Base-by-base conservation (phyloP, 352 stramenopile species). In the Stephanocyclus meneghinianus region DNA sequence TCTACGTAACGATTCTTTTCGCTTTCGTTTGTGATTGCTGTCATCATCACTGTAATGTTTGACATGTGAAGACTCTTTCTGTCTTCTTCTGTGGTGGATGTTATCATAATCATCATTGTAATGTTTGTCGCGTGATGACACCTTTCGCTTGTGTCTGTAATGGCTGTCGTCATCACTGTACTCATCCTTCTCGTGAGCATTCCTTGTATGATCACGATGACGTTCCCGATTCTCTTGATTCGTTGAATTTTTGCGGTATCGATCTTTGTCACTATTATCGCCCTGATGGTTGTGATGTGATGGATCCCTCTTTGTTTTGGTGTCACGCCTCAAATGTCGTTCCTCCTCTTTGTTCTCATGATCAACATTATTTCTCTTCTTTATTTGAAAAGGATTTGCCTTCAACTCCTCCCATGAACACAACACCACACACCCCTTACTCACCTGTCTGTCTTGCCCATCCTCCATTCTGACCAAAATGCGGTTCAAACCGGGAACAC, bases 401-500 rank as follows among this genome's bases (percentile, higher is more conserved):
- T 91, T 67, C 37, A 94, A 76, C 29, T 92, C 84, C 3, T 73
- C 56, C 70, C 87, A 81, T 18, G 71, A 75, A 45, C 90, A 71
- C 16, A 94, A 67, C 50, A 57, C 37, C 18, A 91, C 68, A 68
- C 74, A 82, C 44, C 78, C 66, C 40, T 87, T 90, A 66, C 87
- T 83, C 32, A 92, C 77, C 21, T 81, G 83, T 11, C 59, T 78
- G 30, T 77, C 48, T 53, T 84, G 21, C 8, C 32, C 45, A 9
- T 71, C 30, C 76, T 94, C 90, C 60, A 87, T 86, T 61, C 86
- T 63, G 9, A 93, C 63, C 50, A 91, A 74, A 29, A 92, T 85
- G 62, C 81, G 84, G 80, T 93, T 93, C 10, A 94, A 76, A 47
- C 90, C 90, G 9, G 90, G 88, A 59, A 94, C 90, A 26, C 90